A percentile compares a stretch with the other conserved stretches of the same genome.
Evolutionary conservation across 192 early-diverging fungal genomes (phyloP).

Genomic region (Coemansia sp.): DNA sequence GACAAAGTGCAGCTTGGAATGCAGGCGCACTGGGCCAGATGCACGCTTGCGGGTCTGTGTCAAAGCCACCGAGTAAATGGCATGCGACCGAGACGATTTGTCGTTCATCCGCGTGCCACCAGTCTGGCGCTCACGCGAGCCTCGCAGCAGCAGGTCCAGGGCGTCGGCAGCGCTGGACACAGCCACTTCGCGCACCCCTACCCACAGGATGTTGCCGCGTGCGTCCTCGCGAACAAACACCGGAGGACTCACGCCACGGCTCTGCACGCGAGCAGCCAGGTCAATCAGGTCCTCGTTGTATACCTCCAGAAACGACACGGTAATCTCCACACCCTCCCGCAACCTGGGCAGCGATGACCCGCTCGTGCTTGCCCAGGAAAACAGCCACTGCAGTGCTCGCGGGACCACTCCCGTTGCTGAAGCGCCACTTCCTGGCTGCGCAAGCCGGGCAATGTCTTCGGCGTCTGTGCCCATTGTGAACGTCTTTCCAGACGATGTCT

Average conservation of each 20-base stretch:
- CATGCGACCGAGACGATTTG: constrained; percentile 90
- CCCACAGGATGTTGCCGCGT: constrained; percentile 83
- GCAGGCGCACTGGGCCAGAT: constrained; percentile 53
- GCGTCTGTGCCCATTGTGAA: constrained; percentile 89
- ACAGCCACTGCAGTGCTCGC: constrained; percentile 65
- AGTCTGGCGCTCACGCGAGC: constrained; percentile 78
- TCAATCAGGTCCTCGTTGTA: constrained; percentile 98
- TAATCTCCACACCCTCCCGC: constrained; percentile 19
- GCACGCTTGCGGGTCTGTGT: constrained; percentile 63
- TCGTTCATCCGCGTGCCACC: constrained; percentile 98
- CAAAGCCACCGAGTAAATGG: constrained; percentile 91
- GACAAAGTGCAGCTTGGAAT: constrained; percentile 97
- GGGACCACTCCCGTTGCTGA: constrained; percentile 65
- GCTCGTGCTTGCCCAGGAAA: constrained; percentile 34
- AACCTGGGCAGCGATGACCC: constrained; percentile 1
- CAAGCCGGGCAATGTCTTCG: constrained; percentile 17
- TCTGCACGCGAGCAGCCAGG: constrained; percentile 66
- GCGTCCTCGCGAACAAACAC: constrained; percentile 82
- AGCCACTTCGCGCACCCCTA: constrained; percentile 74
- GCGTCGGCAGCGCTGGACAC: constrained; percentile 73
- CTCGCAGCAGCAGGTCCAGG: constrained; percentile 64
- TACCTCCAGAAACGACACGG: constrained; percentile 90
- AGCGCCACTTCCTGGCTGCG: constrained; percentile 5
- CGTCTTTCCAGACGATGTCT: constrained; percentile 95
- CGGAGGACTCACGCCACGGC: constrained; percentile 56